Base-by-base conservation (phyloP, 768 basidiomycete genomes). In the Phanerochaete sordida region DNA sequence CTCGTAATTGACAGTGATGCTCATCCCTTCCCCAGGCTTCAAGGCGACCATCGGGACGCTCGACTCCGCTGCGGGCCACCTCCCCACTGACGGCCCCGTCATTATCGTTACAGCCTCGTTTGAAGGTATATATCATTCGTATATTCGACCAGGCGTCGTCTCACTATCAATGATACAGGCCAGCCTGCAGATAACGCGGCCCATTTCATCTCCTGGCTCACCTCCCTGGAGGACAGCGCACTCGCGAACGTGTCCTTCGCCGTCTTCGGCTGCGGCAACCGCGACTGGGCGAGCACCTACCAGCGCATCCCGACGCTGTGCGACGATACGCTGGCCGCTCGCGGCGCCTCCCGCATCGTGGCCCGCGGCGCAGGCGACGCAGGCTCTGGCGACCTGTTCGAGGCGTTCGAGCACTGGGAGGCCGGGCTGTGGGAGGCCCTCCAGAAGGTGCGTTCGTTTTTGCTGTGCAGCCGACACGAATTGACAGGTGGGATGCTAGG, bases 251-350 rank as follows among this genome's bases (percentile, higher is more conserved):
- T 77, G 26, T 67, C 67, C 33, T 82, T 73, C 59, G 77, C 75
- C 2, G 77, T 82, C 16, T 81, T 82, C 52, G 81, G 80, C 1
- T 79, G 79, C 61, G 81, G 81, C 4, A 78, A 81, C 66, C 71
- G 70, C 46, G 81, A 82, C 62, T 82, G 81, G 80, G 75, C 73
- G n/a, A 62, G 69, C 30, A 80, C 79, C 1, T 82, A 73, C 66
- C 79, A 81, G 64, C 72, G 75, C 9, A 75, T 82, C 23, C 81
- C 81, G 0, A 74, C 28, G 21, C 64, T 78, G 13, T 69, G 75
- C 59, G 80, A 81, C 64, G 65, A 66, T 23, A 52, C 71, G 12
- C 70, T 78, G 26, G 67, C 65, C 24, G 67, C 65, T 48, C 64
- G 62, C 8, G 79, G 80, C 0, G 80, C 65, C 7, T 68, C 68